Evolutionary conservation across 2,329 filamentous ascomycete species (phyloP).

Genomic region (Periconia digitata): DNA sequence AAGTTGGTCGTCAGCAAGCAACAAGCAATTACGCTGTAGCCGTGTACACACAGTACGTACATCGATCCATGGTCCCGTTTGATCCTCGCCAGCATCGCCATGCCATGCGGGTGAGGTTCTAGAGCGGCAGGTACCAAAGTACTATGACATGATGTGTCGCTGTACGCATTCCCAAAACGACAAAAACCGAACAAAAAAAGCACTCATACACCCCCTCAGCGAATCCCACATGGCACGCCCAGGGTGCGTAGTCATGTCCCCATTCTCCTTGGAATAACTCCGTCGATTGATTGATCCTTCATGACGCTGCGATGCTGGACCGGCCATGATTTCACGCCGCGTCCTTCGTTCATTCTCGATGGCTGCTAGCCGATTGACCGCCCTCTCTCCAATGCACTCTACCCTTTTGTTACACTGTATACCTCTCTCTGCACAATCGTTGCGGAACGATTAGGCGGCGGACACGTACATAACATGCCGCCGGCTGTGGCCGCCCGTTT

Average conservation of each 20-base stretch:
- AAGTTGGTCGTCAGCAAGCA: not conserved
- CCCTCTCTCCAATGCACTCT: not conserved
- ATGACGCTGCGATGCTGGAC: too few species aligned
- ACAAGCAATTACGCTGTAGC: not conserved
- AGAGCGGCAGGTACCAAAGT: constrained; percentile 2
- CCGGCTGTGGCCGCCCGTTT: constrained; percentile 8
- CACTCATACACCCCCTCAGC: not conserved
- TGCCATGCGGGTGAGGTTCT: not conserved
- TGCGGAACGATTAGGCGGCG: constrained; percentile 24
- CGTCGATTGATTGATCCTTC: too few species aligned
- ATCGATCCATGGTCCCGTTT: not conserved
- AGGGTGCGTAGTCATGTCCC: too few species aligned
- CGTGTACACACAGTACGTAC: too few species aligned
- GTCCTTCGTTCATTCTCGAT: too few species aligned
- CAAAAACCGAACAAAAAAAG: not conserved
- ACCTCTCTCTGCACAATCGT: constrained; percentile 9
- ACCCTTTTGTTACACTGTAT: too few species aligned
- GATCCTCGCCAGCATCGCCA: too few species aligned
- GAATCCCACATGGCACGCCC: not conserved
- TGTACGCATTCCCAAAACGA: not conserved
- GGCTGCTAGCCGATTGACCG: too few species aligned
- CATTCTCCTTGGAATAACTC: too few species aligned
- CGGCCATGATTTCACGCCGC: too few species aligned
- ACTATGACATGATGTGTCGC: not conserved
- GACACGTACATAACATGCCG: constrained; percentile 23